Base-by-base conservation (phyloP, 768 basidiomycete species). In the Naematelia aurantialba region DNA sequence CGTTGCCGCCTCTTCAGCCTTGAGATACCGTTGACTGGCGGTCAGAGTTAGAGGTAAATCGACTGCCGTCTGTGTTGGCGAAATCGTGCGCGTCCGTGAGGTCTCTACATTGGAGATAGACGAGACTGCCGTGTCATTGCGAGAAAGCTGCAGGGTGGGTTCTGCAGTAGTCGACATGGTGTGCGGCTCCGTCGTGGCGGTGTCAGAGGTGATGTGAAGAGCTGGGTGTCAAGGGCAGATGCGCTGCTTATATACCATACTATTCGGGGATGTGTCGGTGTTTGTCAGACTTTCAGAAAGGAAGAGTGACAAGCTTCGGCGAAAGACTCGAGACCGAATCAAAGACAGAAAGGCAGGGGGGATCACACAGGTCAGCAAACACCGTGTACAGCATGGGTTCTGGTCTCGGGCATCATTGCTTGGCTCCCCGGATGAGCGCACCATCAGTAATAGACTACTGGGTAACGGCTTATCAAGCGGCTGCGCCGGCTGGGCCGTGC, bases 251-350 rank as follows among this genome's bases (percentile, higher is more conserved):
- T 39, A 39, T 39, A 47, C 8, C 21, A 47, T 47, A 12, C 8
- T 8, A 25, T 47, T 19, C n/a, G 24, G 46, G 46, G 24, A 25
- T 12, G 46, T 19, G 8, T 25, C 24, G 46, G n/a, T 47, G 46
- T 25, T 39, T 39, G 34, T 8, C 27, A n/a, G n/a, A n/a, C n/a
- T n/a, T n/a, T 39, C 34, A 8, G 17, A 17, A 8, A 8, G 34
- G 34, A 39, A 39, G 34, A 17, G 17, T 8, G 34, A 8, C 8
- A 17, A 39, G 17, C 8, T 8, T 31, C 29, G 34, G 52, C 21
- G 13, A 31, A n/a, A 14, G 24, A 5, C 52, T 54, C 24, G 30
- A 54, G n/a, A 39, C 27, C 52, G 52, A 30, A 54, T 26, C 50
- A 24, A 26, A 10, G n/a, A 54, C 25, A n/a, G 13, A 54, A 19